phyloP scores from a whole-genome alignment of 306 rosid species.

The Sechiopsis laciniata region DNA sequence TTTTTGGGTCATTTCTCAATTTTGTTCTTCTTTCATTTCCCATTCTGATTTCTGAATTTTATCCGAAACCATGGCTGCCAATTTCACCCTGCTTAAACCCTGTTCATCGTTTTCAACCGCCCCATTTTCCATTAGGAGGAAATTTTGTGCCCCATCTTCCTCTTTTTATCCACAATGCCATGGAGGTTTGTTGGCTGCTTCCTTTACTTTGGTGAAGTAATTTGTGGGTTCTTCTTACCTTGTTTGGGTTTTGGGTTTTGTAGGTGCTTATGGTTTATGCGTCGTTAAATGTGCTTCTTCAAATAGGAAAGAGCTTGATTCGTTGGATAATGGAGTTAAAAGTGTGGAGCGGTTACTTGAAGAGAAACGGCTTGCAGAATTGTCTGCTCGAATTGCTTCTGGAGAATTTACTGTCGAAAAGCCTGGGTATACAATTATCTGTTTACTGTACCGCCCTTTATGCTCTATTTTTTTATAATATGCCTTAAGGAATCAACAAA shows the following conservation, averaged over 20 bases:
- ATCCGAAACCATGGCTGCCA: slow-evolving; percentile 45
- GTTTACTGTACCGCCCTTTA: neutral
- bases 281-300: slow-evolving; percentile 46
- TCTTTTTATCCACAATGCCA: slow-evolving; percentile 29
- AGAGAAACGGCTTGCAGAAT: slow-evolving; percentile 57
- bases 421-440: slow-evolving; percentile 41
- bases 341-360: slow-evolving; percentile 35
- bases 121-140: slow-evolving; percentile 28
- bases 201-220: neutral
- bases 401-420: slow-evolving; percentile 71
- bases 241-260: slow-evolving; percentile 16
- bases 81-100: slow-evolving; percentile 37
- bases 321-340: slow-evolving; percentile 36
- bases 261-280: slow-evolving; percentile 37
- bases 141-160: slow-evolving; percentile 25
- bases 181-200: slow-evolving; percentile 29
- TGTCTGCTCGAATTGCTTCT: slow-evolving; percentile 67
- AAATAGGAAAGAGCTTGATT: slow-evolving; percentile 57
- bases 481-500: too few relatives aligned
- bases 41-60: neutral
- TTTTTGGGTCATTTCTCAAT: neutral
- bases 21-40: slow-evolving; percentile 5
- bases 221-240: neutral
- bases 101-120: slow-evolving; percentile 33
- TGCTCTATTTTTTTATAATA: neutral